Percentiles rank a stretch among this genome's conserved stretches.
These are phyloP conservation scores for Brassica juncea DNA, from an alignment of 345 rosid species.

Conservation along the genomic window DNA sequence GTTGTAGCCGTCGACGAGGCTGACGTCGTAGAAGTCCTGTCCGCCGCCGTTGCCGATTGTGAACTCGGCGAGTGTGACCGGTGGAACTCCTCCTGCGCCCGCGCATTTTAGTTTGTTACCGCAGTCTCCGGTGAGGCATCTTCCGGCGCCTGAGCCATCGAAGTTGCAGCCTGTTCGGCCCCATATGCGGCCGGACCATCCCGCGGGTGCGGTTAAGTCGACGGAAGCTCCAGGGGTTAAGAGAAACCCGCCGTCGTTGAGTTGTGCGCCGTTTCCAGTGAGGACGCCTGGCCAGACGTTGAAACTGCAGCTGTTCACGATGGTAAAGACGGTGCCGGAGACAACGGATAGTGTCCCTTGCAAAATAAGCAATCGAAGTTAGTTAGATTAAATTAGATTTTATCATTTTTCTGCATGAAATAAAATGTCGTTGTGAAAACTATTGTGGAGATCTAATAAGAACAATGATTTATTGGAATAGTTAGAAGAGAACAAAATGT, in stretches of 20 bases:
- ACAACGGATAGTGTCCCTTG: constrained; percentile 24
- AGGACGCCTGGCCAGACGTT: constrained; percentile 83
- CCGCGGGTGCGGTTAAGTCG: constrained; percentile 53
- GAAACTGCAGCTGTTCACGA: constrained; percentile 24
- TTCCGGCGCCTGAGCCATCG: constrained; percentile 59
- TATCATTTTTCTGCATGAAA: neutral
- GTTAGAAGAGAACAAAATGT: neutral
- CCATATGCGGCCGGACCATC: constrained; percentile 93
- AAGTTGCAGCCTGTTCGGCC: constrained; percentile 71
- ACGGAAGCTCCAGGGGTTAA: constrained; percentile 51
- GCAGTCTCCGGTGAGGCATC: constrained; percentile 78
- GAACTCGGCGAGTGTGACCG: constrained; percentile 70
- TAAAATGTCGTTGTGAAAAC: neutral
- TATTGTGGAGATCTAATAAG: neutral
- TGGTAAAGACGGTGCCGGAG: constrained; percentile 25
- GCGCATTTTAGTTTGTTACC: constrained; percentile 59
- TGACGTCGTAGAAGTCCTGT: constrained; percentile 78
- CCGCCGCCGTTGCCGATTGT: constrained; percentile 46
- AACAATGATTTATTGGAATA: neutral
- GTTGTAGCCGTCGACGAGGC: constrained; percentile 93
- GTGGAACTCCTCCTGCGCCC: constrained; percentile 68
- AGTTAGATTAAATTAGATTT: neutral
- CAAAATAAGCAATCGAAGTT: neutral
- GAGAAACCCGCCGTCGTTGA: constrained; percentile 65
- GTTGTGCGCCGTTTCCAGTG: constrained; percentile 47